Evolutionary conservation across 495 filamentous ascomycete species (phyloP).

Genomic region (Amniculicola lignicola): DNA sequence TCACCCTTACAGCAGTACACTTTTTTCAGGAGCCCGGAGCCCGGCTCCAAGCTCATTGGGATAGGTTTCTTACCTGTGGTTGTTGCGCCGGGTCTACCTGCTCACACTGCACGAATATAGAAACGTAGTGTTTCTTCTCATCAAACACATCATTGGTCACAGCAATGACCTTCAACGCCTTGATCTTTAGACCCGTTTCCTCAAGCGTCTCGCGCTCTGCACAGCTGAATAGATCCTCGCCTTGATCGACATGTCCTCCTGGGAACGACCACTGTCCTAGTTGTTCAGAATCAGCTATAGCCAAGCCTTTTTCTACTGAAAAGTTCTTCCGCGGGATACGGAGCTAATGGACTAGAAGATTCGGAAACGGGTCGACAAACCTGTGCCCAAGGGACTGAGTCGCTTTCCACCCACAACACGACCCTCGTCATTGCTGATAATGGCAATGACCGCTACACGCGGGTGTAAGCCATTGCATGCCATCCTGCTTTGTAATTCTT

Average conservation of each 20-base stretch:
- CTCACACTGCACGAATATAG: constrained; percentile 52
- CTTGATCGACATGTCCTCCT: constrained; percentile 64
- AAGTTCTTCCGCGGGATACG: too few relatives aligned
- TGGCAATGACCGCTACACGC: constrained; percentile 6
- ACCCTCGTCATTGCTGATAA: constrained; percentile 1
- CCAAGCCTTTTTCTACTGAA: too few relatives aligned
- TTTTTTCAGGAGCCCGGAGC: background rate
- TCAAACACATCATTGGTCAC: constrained; percentile 60
- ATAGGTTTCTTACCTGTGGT: constrained; percentile 1
- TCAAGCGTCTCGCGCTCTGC: constrained; percentile 61
- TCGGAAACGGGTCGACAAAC: too few relatives aligned
- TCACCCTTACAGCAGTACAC: background rate
- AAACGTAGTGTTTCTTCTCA: constrained; percentile 60
- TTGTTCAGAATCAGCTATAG: too few relatives aligned
- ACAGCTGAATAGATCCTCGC: constrained; percentile 54
- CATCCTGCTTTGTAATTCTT: too few relatives aligned
- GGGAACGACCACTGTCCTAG: constrained; percentile 44
- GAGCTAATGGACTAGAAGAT: too few relatives aligned
- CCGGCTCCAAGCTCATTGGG: too few relatives aligned
- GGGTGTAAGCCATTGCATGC: constrained; percentile 8
- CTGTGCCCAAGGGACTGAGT: background rate
- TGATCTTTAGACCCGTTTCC: constrained; percentile 58
- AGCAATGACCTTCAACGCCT: constrained; percentile 47
- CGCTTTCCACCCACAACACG: constrained; percentile 2
- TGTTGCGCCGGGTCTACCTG: constrained; percentile 5